A percentile compares a stretch with the other conserved stretches of the same genome.
Conservation (phyloP, 2,329 filamentous ascomycete genomes). For the Alternaria dauci region DNA sequence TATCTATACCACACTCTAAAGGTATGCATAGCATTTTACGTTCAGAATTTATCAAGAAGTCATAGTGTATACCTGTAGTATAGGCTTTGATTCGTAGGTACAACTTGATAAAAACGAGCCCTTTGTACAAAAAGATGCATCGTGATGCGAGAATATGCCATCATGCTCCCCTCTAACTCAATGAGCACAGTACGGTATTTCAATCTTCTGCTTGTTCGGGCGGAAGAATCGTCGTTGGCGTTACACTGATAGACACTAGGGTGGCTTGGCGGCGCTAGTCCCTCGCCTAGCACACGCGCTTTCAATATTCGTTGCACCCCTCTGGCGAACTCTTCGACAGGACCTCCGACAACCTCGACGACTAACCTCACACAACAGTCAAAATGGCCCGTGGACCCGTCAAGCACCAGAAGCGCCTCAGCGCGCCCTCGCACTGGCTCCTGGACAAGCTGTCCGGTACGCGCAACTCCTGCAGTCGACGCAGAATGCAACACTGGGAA, state of each 20-base stretch:
- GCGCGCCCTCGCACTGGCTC: slow-evolving; percentile 99
- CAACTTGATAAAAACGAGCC: too few species aligned
- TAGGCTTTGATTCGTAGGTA: too few species aligned
- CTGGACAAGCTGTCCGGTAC: slow-evolving; percentile 97
- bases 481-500: slow-evolving; percentile 13
- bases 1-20: too few species aligned
- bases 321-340: slow-evolving; percentile 28
- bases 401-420: slow-evolving; percentile 99
- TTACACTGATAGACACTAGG: too few species aligned
- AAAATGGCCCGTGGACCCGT: slow-evolving; percentile 78
- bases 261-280: background rate
- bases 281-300: slow-evolving; percentile 24
- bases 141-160: background rate
- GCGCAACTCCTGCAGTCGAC: slow-evolving; percentile 59
- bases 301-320: slow-evolving; percentile 16
- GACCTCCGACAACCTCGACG: slow-evolving; percentile 46
- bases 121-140: background rate
- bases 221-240: too few species aligned
- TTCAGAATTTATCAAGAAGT: too few species aligned
- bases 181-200: background rate
- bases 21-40: too few species aligned
- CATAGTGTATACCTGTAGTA: too few species aligned
- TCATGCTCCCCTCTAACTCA: background rate
- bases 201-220: too few species aligned
- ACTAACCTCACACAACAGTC: slow-evolving; percentile 53